Evolutionary conservation across 305 asterid species (phyloP).

Genomic region (Fraxinus angustifolia): DNA sequence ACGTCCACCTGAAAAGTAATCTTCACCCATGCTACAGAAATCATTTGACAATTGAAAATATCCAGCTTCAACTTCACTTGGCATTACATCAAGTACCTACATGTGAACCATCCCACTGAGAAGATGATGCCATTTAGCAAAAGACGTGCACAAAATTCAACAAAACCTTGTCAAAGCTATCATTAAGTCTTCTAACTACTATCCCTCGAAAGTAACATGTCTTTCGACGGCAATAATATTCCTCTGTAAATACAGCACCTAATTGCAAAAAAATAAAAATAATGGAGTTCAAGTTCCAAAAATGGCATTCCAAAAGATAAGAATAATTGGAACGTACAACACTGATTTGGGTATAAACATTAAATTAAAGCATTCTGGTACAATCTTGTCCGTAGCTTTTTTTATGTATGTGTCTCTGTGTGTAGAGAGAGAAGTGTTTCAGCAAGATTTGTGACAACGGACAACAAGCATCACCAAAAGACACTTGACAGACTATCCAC

Average conservation of each 20-base stretch:
- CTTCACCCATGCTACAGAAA: constrained; percentile 64
- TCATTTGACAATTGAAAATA: constrained; percentile 50
- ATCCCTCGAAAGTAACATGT: background rate
- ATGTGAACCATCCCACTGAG: constrained; percentile 12
- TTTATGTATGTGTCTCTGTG: background rate
- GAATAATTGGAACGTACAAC: background rate
- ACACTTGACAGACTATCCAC: background rate
- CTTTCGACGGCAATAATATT: background rate
- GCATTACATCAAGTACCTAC: constrained; percentile 54
- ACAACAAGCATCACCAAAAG: background rate
- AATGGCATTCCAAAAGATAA: background rate
- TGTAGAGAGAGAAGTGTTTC: background rate
- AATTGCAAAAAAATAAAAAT: background rate
- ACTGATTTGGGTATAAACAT: background rate
- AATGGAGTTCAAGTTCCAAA: background rate
- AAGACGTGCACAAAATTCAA: background rate
- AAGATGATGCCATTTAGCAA: background rate
- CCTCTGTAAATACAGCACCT: background rate
- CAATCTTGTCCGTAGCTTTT: background rate
- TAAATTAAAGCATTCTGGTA: background rate
- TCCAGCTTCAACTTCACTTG: constrained; percentile 47
- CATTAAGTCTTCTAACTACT: background rate
- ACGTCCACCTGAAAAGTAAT: constrained; percentile 68
- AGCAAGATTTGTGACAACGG: background rate
- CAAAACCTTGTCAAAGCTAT: background rate